These are phyloP conservation scores for Yarrowia galli DNA, from an alignment of 1,139 yeast species.

Conservation along the genomic window DNA sequence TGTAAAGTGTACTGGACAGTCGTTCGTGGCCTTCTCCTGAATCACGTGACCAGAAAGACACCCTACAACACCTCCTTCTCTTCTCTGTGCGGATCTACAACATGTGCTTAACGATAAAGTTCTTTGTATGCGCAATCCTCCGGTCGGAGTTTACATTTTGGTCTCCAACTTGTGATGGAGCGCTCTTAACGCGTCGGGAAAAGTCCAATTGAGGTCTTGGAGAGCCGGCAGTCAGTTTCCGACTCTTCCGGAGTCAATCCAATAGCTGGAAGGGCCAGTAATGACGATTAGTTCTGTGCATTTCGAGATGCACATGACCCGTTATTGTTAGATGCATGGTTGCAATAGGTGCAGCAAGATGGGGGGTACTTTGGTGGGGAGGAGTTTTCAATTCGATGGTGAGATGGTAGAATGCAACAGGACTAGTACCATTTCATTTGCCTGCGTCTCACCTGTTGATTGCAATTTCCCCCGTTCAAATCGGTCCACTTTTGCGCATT, in stretches of 20 bases:
- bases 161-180: neutral
- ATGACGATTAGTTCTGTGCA: neutral
- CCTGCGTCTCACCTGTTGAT: too few species aligned
- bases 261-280: neutral
- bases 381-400: too few species aligned
- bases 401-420: too few species aligned
- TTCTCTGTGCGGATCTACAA: neutral
- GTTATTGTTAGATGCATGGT: neutral
- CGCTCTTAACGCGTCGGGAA: neutral
- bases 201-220: neutral
- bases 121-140: neutral
- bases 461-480: neutral
- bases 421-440: too few species aligned
- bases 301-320: neutral
- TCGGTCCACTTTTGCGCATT: neutral
- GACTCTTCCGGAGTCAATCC: neutral
- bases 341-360: too few species aligned
- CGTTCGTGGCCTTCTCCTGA: neutral
- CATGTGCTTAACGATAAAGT: neutral
- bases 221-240: neutral
- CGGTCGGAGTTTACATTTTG: neutral
- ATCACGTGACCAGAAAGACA: neutral
- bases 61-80: neutral
- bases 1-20: neutral
- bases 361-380: too few species aligned